These are phyloP conservation scores for Alternaria metachromatica DNA, from an alignment of 2,329 filamentous ascomycete genomes.

Conservation along the genomic window DNA sequence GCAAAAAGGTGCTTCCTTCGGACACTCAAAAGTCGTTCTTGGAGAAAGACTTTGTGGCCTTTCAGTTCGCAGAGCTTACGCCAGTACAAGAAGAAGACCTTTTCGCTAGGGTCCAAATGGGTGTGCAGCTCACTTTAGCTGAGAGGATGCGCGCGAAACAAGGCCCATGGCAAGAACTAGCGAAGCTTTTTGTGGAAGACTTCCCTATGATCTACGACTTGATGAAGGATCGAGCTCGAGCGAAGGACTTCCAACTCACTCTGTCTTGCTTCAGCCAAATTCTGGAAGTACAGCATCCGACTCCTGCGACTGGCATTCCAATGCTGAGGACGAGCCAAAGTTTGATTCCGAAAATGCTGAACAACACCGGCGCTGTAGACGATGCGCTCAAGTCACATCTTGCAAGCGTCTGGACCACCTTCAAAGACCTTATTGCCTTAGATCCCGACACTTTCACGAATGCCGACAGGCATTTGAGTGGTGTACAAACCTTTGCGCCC, in stretches of 20 bases:
- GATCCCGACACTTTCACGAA: slow-evolving; percentile 41
- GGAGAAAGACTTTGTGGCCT: slow-evolving; percentile 51
- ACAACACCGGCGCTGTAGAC: slow-evolving; percentile 34
- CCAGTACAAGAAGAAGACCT: slow-evolving; percentile 56
- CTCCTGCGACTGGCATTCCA: slow-evolving; percentile 31
- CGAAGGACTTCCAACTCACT: slow-evolving; percentile 44
- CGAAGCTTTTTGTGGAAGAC: slow-evolving; percentile 52
- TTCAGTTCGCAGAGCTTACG: slow-evolving; percentile 52
- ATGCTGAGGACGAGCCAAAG: slow-evolving; percentile 28
- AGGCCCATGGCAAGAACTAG: slow-evolving; percentile 56
- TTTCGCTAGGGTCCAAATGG: slow-evolving; percentile 57
- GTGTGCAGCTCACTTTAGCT: slow-evolving; percentile 53
- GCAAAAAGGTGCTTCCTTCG: slow-evolving; percentile 45
- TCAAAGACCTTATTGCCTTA: slow-evolving; percentile 33
- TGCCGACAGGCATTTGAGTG: slow-evolving; percentile 27
- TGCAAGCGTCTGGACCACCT: slow-evolving; percentile 40
- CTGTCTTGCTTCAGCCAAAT: slow-evolving; percentile 48
- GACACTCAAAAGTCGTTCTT: slow-evolving; percentile 48
- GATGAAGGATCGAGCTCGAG: slow-evolving; percentile 37
- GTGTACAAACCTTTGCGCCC: slow-evolving; percentile 46
- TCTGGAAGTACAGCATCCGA: slow-evolving; percentile 42
- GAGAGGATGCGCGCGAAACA: slow-evolving; percentile 57
- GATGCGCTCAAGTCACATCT: slow-evolving; percentile 43
- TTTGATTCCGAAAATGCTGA: slow-evolving; percentile 32
- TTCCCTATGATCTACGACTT: slow-evolving; percentile 48